These are phyloP conservation scores for Sphagnum contortum DNA, from an alignment of 225 moss, liverwort and hornwort genomes.

Conservation along the genomic window DNA sequence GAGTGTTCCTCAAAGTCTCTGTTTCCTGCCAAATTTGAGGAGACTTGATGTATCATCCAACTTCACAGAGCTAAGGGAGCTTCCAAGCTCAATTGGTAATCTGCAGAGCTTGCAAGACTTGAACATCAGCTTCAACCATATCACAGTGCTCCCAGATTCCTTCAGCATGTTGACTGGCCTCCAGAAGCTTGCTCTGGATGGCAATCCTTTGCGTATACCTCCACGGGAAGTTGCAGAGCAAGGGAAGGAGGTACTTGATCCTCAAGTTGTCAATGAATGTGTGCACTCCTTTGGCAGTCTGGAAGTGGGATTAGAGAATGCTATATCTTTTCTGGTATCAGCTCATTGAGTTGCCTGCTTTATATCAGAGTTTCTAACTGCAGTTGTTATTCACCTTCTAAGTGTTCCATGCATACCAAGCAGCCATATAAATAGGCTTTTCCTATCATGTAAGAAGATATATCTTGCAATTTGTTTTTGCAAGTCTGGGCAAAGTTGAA, in stretches of 20 bases:
- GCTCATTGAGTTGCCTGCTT: no score
- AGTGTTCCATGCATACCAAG: no score
- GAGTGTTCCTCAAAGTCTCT: constrained; percentile 66
- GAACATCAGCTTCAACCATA: constrained; percentile 54
- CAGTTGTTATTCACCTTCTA: no score
- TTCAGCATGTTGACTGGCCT: constrained; percentile 72
- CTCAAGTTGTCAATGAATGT: no score
- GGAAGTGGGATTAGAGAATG: no score
- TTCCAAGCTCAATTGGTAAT: constrained; percentile 62
- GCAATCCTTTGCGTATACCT: constrained; percentile 52
- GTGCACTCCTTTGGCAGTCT: no score
- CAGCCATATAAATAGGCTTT: no score
- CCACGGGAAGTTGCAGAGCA: constrained; percentile 35
- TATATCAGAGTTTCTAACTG: no score
- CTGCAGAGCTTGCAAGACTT: constrained; percentile 70
- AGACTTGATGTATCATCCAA: constrained; percentile 78
- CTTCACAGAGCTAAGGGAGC: constrained; percentile 50
- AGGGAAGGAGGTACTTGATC: constrained; percentile 41
- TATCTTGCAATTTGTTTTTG: no score
- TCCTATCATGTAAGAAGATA: no score
- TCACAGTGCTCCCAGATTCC: constrained; percentile 55
- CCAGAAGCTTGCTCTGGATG: constrained; percentile 54
- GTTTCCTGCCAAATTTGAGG: constrained; percentile 44
- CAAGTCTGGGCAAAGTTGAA: no score
- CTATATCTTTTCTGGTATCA: no score